These are phyloP conservation scores for Collybia sp. DNA, from an alignment of 768 basidiomycete species.

Conservation along the genomic window DNA sequence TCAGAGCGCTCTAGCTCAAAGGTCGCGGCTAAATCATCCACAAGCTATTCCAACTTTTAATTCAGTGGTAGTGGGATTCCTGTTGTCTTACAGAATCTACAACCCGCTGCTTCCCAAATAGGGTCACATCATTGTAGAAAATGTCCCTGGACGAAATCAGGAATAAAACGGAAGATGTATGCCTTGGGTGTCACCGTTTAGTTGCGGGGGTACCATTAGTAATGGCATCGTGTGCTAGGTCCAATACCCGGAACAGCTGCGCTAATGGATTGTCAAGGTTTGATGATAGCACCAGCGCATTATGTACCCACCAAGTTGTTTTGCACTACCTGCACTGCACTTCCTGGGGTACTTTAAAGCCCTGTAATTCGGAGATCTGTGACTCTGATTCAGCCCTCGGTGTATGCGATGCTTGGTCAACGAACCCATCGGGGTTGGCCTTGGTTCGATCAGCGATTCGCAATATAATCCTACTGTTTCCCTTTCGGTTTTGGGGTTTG, in stretches of 20 bases:
- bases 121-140: constrained; percentile 76
- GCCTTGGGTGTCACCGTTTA: constrained; percentile 44
- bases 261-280: constrained; percentile 34
- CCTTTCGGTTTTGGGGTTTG: constrained; percentile 5
- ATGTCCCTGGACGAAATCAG: constrained; percentile 56
- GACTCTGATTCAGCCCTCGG: neutral
- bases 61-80: neutral
- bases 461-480: constrained; percentile 24
- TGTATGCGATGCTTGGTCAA: too few relatives aligned
- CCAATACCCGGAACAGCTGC: constrained; percentile 61
- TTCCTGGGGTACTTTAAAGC: constrained; percentile 30
- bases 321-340: constrained; percentile 29
- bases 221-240: constrained; percentile 68
- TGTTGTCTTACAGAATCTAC: constrained; percentile 63
- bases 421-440: constrained; percentile 19
- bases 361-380: constrained; percentile 15
- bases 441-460: constrained; percentile 30
- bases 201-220: constrained; percentile 49
- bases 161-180: constrained; percentile 6
- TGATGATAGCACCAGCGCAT: constrained; percentile 1
- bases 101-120: constrained; percentile 74
- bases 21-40: constrained; percentile 88
- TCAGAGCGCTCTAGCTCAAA: constrained; percentile 68
- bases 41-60: constrained; percentile 45
- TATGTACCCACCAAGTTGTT: constrained; percentile 31